A percentile compares a stretch with the other conserved stretches of the same genome.
phyloP scores from a whole-genome alignment of 352 stramenopile genomes.

The Pythium sukuiense region DNA sequence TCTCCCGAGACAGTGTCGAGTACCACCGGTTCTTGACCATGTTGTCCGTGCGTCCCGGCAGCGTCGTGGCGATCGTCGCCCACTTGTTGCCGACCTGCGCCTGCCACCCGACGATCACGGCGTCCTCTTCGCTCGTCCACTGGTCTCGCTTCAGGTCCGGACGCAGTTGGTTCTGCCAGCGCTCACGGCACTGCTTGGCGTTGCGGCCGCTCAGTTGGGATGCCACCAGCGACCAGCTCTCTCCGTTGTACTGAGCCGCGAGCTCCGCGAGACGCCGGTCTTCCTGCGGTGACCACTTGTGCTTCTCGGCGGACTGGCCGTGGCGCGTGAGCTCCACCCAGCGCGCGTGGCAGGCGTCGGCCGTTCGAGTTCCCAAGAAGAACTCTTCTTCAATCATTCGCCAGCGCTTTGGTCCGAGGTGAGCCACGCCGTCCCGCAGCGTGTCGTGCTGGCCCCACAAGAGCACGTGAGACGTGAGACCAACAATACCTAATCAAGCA shows the following conservation, averaged over 20 bases:
- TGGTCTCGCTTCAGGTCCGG: constrained; percentile 29
- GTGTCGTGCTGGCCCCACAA: constrained; percentile 9
- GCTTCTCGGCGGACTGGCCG: constrained; percentile 22
- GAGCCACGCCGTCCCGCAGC: constrained; percentile 8
- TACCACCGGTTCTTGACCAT: constrained; percentile 66
- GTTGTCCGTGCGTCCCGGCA: constrained; percentile 53
- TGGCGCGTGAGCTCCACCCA: constrained; percentile 47
- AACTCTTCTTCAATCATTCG: constrained; percentile 15
- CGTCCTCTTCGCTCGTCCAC: constrained; percentile 30
- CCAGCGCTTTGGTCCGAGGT: constrained; percentile 17
- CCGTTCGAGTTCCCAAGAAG: constrained; percentile 13
- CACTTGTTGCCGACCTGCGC: constrained; percentile 46
- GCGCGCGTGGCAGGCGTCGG: constrained; percentile 29
- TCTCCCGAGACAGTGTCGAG: constrained; percentile 20
- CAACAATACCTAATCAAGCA: no score
- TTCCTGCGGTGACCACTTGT: constrained; percentile 44
- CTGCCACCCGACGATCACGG: constrained; percentile 23
- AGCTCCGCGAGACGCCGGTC: constrained; percentile 42
- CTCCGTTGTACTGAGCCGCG: constrained; percentile 39
- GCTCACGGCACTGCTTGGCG: constrained; percentile 74
- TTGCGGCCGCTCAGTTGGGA: constrained; percentile 56
- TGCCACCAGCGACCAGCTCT: constrained; percentile 60
- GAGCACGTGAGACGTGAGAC: no score
- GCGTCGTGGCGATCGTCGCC: constrained; percentile 44
- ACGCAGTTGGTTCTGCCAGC: constrained; percentile 32